A percentile compares a stretch with the other conserved stretches of the same genome.
phyloP scores from a whole-genome alignment of 2,329 filamentous ascomycete genomes.

The Teratosphaeria pseudoeucalypti region DNA sequence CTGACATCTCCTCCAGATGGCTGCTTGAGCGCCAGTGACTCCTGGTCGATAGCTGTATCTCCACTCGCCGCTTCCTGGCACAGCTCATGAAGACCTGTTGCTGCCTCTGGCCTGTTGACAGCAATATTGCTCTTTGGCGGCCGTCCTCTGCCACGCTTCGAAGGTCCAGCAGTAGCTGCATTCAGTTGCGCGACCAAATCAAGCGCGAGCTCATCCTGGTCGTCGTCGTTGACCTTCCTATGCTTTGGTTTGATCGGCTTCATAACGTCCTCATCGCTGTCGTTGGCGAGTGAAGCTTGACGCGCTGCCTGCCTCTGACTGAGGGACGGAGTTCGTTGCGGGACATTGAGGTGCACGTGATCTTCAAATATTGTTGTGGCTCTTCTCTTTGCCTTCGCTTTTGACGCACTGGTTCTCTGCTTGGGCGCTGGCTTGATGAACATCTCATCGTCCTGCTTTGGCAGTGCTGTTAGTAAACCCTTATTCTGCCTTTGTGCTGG shows the following conservation, averaged over 20 bases:
- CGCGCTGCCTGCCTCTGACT: constrained; percentile 25
- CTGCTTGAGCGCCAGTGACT: neutral
- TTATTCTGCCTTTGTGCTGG: neutral
- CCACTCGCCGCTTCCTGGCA: neutral
- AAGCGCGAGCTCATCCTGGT: constrained; percentile 14
- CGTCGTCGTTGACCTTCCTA: constrained; percentile 12
- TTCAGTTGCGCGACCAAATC: neutral
- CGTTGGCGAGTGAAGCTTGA: constrained; percentile 11
- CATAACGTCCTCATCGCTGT: constrained; percentile 5
- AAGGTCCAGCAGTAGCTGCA: constrained; percentile 8
- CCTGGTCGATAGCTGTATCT: neutral
- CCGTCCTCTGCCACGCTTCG: constrained; percentile 35
- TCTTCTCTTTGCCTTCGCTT: constrained; percentile 12
- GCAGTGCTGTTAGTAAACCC: neutral
- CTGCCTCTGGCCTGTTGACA: neutral
- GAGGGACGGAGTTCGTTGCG: constrained; percentile 16
- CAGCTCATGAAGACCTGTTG: neutral
- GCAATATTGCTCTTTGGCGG: constrained; percentile 6
- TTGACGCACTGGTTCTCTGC: constrained; percentile 5
- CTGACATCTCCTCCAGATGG: neutral
- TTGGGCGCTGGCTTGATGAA: constrained; percentile 13
- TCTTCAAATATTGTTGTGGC: constrained; percentile 28
- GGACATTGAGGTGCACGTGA: constrained; percentile 15
- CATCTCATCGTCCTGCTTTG: constrained; percentile 2
- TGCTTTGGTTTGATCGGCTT: constrained; percentile 6